Base-by-base conservation (phyloP, 805 yeast genomes). In the Candida adriatica region DNA sequence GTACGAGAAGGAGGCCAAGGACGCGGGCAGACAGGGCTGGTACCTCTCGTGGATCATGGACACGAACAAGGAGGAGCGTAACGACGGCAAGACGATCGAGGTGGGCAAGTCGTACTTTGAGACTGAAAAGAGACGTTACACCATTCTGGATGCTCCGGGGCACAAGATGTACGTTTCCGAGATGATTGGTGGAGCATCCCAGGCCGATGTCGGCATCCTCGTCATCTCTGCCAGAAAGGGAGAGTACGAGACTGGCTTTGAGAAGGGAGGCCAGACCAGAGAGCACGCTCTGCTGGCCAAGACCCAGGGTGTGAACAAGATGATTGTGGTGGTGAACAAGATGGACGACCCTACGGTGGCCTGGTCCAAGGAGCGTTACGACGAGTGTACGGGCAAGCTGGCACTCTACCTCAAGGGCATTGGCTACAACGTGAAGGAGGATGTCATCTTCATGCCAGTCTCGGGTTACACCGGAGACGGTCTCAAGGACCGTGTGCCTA, bases 11-110 rank as follows among this genome's bases (percentile, higher is more conserved):
- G 99, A 92, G 64, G 98, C 98, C 39, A 87, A 87, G 61, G 99
- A 92, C 51, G 97, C 97, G 27, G 97, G 98, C 61, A 83, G 97
- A 69, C 98, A 92, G 68, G 96, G 96, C 61, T 92, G 99, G 99
- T 92, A 92, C 60, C 68, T 92, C 49, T 88, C 97, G 7, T 92
- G 98, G 98, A 94, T 92, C 49, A 88, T 92, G 96, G 99, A 92
- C 61, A 90, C 96, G 49, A 92, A 94, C 68, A 88, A 86, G 64
- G 98, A 92, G 66, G 99, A 92, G 69, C 83, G 98, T 71, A 85
- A 73, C 51, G 96, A 92, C 64, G 99, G 99, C 70, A 92, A 92
- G 68, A 92, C 99, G 45, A 94, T 92, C 50, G 98, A 92, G 66
- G 97, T 92, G 38, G 99, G 98, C 56, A 87, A 88, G 56, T 94